Evolutionary conservation across 106 monocot genomes (phyloP), one percentile per base, ranked within the genome.

Genomic region (Dioscorea dumetorum): DNA sequence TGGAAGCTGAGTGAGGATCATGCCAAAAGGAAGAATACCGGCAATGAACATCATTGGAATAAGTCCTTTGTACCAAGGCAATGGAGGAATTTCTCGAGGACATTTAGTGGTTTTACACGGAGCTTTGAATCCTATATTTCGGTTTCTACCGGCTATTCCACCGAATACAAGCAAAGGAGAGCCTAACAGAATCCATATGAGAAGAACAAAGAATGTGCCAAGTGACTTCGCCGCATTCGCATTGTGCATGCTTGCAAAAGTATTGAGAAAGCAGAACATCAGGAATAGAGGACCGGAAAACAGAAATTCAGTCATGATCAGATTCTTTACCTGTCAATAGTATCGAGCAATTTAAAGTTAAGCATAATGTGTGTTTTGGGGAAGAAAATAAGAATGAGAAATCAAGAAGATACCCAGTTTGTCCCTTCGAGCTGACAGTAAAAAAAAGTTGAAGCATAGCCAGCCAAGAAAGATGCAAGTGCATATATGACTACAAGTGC

Each of bases 171-270:
- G 87, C 59, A 87, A 64, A 60, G 87, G 83, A 48, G 69, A 74
- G 0, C 82, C 75, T 21, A 87, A 69, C 12, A 83, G 57, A 2
- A 72, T 74, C 83, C 83, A 87, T 60, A 83, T 87, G 19, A 87
- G 77, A 72, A 72, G 22, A 68, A 87, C 73, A 20, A 87, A 58
- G 48, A 87, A 80, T 9, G 87, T 87, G 1, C 80, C 80, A 77
- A 87, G 72, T 51, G 87, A 77, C 34, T 83, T 59, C 22, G 87
- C 87, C 62, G 87, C 87, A 73, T 80, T 87, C 17, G 83, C 77
- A 74, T 15, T 79, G 52, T 83, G 75, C 11, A 58, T 60, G 32
- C 82, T 80, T 22, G 87, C 87, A 57, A 87, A 77, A 34, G 87
- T 83, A 24, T 87, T 87, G 4, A 87, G 74, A 49, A 87, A 83